Evolutionary conservation across 2,329 filamentous ascomycete species (phyloP), one percentile per base, ranked within the genome.

Genomic region (Aspergillus novofumigatus): DNA sequence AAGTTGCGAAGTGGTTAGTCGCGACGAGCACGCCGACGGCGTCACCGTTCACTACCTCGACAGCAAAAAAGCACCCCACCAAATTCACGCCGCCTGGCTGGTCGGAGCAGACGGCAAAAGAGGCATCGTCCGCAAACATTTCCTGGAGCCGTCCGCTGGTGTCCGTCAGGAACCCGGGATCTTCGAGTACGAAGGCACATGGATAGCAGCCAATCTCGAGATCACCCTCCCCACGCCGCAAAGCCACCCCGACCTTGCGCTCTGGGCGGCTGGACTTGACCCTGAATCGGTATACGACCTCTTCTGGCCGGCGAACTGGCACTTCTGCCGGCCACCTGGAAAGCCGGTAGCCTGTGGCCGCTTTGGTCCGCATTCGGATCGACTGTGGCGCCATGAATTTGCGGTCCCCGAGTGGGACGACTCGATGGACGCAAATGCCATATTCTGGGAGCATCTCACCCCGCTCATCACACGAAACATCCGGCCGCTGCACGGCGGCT

Each of bases 121-220:
- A 62, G 71, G 72, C 35, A 69, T 61, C 56, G 69, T 66, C 17
- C 58, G 69, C 11, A 72, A 72, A 53, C 58, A 60, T 7, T 72
- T 69, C 55, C 59, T 72, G 3, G 58, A 71, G 53, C 63, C 69
- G 1, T 35, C 32, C 5, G 32, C 32, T 4, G 32, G 32, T 35
- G 32, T 35, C 32, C 32, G 14, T 3, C 32, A 35, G 32, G 32
- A 35, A 35, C 0, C 32, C 2, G 14, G 32, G 14, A 35, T 35
- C 14, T 35, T 35, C 5, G 32, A 35, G 32, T 71, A 71, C 50
- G 68, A 69, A 20, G 68, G 65, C 17, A 68, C 62, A 2, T 71
- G 68, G 68, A 64, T 70, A 4, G 68, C 68, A 3, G 45, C 65
- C 42, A 71, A 71, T 29, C 68, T 67, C 54, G 50, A 67, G 20